Base-by-base conservation (phyloP, 805 yeast species). In the Candida endomychidarum region DNA sequence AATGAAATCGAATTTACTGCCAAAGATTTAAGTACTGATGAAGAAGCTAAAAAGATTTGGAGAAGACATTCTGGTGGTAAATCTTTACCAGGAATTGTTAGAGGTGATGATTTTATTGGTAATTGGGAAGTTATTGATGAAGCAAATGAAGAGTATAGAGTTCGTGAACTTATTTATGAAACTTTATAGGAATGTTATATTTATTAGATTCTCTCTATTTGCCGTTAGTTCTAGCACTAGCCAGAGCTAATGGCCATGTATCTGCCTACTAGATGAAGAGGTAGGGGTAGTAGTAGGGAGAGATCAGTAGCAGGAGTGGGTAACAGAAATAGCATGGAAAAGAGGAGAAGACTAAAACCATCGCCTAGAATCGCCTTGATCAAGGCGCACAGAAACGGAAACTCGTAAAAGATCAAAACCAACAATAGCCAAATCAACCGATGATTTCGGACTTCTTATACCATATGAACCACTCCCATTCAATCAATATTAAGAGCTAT, bases 11-110 rank as follows among this genome's bases (percentile, higher is more conserved):
- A 77, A 43, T 86, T 79, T 57, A 74, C 77, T 21, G 75, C 78
- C 56, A 78, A 85, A 42, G 97, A 89, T 57, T 64, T 88, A 38
- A 96, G 96, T 5, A 87, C 96, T 0, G 95, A 89, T 57, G 88
- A 81, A 37, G 83, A 81, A 45, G 96, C 96, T 11, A 81, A 88
- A 59, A 76, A 79, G 51, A 75, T 87, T 19, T 89, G 96, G 96
- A 79, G 78, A 53, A 74, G 93, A 49, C 77, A 77, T 53, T 70
- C 85, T 12, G 70, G 70, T 20, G 96, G 95, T 3, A 80, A 84
- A 50, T 67, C 78, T 2, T 73, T 88, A 42, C 97, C 97, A 2
- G 96, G 90, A 23, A 75, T 89, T 12, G 89, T 89, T 12, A 76
- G 96, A 60, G 80, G 80, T 19, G 93, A 86, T 52, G 90, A 83